These are phyloP conservation scores for Ormosia semicastrata DNA, from an alignment of 306 rosid genomes.

Conservation along the genomic window DNA sequence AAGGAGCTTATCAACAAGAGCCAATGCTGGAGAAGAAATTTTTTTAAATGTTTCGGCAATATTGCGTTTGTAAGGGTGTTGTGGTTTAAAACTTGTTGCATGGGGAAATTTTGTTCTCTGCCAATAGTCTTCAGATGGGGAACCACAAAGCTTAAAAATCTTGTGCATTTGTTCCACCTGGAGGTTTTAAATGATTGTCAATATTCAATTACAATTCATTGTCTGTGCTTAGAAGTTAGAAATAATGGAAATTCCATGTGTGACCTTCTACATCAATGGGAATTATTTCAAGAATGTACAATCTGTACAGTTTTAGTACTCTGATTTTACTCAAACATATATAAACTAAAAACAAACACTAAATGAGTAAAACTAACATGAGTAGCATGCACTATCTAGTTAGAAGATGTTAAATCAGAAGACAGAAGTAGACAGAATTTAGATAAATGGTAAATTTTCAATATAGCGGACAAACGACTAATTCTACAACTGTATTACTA, in stretches of 20 bases:
- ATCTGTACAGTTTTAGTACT: not conserved
- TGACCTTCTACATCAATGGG: not conserved
- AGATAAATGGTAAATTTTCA: not conserved
- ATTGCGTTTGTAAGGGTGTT: constrained; percentile 61
- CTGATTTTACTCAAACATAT: not conserved
- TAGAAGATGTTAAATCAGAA: not conserved
- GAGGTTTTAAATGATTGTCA: not conserved
- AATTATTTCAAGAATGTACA: not conserved
- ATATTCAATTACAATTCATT: not conserved
- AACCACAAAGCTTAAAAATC: constrained; percentile 93
- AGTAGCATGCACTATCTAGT: not conserved
- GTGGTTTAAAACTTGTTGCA: constrained; percentile 93
- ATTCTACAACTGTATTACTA: too few relatives aligned
- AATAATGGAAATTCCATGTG: not conserved
- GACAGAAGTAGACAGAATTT: not conserved
- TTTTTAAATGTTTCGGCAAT: constrained; percentile 58
- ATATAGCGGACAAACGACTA: not conserved
- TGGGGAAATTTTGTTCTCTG: constrained; percentile 71
- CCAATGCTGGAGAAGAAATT: constrained; percentile 59
- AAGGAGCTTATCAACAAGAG: constrained; percentile 74
- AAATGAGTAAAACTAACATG: not conserved
- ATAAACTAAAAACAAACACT: not conserved
- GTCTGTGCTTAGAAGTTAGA: not conserved
- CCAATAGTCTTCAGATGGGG: constrained; percentile 87
- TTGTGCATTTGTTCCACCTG: constrained; percentile 98